phyloP scores from a whole-genome alignment of 1,284 basidiomycete species.

The Wolfiporia cocos region DNA sequence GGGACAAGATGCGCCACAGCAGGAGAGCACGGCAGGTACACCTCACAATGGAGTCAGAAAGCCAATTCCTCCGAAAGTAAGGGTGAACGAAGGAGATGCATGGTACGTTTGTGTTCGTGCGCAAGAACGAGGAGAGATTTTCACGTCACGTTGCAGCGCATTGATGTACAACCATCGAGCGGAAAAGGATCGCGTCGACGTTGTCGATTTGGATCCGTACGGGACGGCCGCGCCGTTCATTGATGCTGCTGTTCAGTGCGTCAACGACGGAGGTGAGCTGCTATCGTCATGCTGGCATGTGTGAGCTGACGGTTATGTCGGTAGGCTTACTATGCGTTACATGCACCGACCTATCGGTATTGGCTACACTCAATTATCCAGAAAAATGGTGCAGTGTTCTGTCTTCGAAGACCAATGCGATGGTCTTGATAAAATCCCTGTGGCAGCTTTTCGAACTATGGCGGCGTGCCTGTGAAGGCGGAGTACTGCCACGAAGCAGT shows the following conservation, averaged over 20 bases:
- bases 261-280: constrained; percentile 76
- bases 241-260: constrained; percentile 91
- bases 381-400: constrained; percentile 79
- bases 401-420: background rate
- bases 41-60: constrained; percentile 8
- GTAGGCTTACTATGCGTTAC: constrained; percentile 90
- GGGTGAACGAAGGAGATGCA: constrained; percentile 90
- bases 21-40: constrained; percentile 15
- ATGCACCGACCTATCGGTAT: constrained; percentile 92
- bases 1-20: constrained; percentile 18
- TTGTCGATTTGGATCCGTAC: constrained; percentile 96
- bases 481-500: constrained; percentile 95
- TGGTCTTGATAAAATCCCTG: background rate
- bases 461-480: constrained; percentile 86
- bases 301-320: background rate
- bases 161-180: constrained; percentile 90
- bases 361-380: constrained; percentile 92
- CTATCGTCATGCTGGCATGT: background rate
- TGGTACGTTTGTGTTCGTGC: no score
- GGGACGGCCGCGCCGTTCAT: constrained; percentile 97
- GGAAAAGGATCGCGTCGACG: constrained; percentile 76
- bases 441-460: constrained; percentile 90
- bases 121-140: no score
- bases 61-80: constrained; percentile 49
- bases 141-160: constrained; percentile 53